Base-by-base conservation (phyloP, 176 grass and related monocot species). In the Oryza longistaminata region DNA sequence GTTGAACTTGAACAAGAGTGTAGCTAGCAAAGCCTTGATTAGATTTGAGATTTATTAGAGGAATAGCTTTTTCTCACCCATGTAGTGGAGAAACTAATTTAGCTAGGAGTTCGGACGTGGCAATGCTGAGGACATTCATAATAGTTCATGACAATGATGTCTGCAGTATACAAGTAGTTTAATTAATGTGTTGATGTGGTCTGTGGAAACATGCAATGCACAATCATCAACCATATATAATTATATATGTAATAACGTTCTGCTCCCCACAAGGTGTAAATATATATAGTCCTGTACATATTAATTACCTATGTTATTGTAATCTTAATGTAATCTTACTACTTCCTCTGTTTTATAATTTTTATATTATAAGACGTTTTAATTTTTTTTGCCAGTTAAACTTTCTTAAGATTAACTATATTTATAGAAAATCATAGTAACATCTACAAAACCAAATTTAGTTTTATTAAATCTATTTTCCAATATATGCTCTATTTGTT, bases 181-280 rank as follows among this genome's bases (percentile, higher is more conserved):
- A 87, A 70, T 87, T 70, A 83, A 70, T 87, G 74, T 62, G 74
- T 62, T 83, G 88, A 64, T 64, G 80, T 73, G 69, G 39, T 83
- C 16, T 79, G 69, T 79, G 75, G 84, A 68, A 83, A 83, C 88
- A 83, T 74, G 60, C 75, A 90, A 21, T 82, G 74, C 68, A 86
- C 68, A 86, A 49, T 82, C 84, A 81, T 37, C 46, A 79, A 52
- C 37, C 34, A 78, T 21, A 55, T 15, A 16, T 67, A 58, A 53
- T 53, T 62, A 62, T 62, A 22, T 24, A 74, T 48, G 66, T 14
- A 68, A 45, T 50, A 62, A 61, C 9, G 48, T 74, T 74, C 74
- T 90, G 84, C 80, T 83, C 84, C 88, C 80, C 80, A 83, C 62
- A 87, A 87, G 84, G 84, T 87, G 88, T 45, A 86, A 82, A 19